Percentiles rank a stretch among this genome's conserved stretches.
Conservation (phyloP, 768 basidiomycete genomes). For the Candolleomyces eurysporus region DNA sequence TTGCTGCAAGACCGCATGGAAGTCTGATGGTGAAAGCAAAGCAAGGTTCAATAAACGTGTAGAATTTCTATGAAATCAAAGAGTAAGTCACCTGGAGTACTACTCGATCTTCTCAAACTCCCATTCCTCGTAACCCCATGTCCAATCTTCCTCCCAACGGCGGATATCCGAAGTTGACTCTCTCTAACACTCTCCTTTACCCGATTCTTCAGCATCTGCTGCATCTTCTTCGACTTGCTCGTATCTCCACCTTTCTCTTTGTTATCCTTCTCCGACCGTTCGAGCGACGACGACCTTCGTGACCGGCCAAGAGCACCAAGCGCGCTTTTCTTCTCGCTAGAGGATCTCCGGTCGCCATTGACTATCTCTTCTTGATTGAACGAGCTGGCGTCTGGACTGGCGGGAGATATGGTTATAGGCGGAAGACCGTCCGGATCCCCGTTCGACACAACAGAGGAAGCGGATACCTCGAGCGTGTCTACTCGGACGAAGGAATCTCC, state of each 20-base stretch:
- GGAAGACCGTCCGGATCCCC: not conserved
- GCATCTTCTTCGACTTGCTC: conserved; percentile 69
- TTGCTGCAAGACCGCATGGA: conserved; percentile 62
- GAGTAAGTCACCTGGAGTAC: conserved; percentile 59
- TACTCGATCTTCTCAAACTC: conserved; percentile 56
- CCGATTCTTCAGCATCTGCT: conserved; percentile 68
- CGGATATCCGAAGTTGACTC: conserved; percentile 61
- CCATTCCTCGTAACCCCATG: conserved; percentile 61
- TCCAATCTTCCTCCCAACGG: conserved; percentile 76
- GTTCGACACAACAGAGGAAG: not conserved
- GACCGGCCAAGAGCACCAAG: conserved; percentile 6
- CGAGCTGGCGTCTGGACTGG: not conserved
- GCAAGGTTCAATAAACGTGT: not conserved
- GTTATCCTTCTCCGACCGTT: conserved; percentile 11
- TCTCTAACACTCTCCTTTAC: conserved; percentile 56
- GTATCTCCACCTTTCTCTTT: conserved; percentile 33
- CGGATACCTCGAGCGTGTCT: no score
- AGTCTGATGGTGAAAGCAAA: conserved; percentile 44
- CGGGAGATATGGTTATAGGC: not conserved
- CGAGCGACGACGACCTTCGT: conserved; percentile 5
- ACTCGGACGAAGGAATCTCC: no score
- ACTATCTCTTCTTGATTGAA: not conserved
- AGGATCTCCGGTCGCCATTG: conserved; percentile 10
- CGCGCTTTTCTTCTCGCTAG: conserved; percentile 12
- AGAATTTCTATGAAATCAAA: not conserved